These are phyloP conservation scores for Aureobasidium lini DNA, from an alignment of 2,329 filamentous ascomycete genomes.

Conservation along the genomic window DNA sequence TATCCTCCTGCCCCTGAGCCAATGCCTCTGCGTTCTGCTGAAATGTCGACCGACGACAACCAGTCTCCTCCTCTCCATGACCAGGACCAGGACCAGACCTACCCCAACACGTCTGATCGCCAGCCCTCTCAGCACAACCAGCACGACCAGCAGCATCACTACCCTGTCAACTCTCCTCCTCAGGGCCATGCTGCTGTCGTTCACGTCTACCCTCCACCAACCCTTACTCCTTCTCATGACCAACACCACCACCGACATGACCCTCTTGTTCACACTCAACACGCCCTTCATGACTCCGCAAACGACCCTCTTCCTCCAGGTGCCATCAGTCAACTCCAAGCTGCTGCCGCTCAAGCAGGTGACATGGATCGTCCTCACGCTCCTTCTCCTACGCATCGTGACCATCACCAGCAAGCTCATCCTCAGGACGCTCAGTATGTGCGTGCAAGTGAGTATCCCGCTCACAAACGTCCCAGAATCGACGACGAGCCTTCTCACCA, in stretches of 20 bases:
- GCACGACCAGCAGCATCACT: not conserved
- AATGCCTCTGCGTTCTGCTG: not conserved
- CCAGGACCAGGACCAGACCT: not conserved
- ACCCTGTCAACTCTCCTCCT: slow-evolving; percentile 1
- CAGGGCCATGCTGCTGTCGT: not conserved
- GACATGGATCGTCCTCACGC: not conserved
- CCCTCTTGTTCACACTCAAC: not conserved
- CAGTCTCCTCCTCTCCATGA: not conserved
- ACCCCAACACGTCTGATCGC: not conserved
- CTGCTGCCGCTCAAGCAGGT: slow-evolving; percentile 25
- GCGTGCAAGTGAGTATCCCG: slow-evolving; percentile 10
- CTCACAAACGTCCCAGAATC: slow-evolving; percentile 1
- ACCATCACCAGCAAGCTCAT: not conserved
- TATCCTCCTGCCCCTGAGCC: slow-evolving; percentile 69
- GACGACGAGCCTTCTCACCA: not conserved
- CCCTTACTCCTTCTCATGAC: not conserved
- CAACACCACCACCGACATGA: slow-evolving; percentile 23
- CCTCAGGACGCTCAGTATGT: not conserved
- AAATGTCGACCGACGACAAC: not conserved
- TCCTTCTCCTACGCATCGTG: not conserved
- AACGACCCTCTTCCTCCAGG: slow-evolving; percentile 29
- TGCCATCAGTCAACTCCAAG: slow-evolving; percentile 30
- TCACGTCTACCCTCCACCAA: not conserved
- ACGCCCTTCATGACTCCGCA: slow-evolving; percentile 11
- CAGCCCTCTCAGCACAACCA: not conserved